A percentile compares a stretch with the other conserved stretches of the same genome.
Conservation (phyloP, 192 early-diverging fungal genomes). For the Allomyces macrogynus region DNA sequence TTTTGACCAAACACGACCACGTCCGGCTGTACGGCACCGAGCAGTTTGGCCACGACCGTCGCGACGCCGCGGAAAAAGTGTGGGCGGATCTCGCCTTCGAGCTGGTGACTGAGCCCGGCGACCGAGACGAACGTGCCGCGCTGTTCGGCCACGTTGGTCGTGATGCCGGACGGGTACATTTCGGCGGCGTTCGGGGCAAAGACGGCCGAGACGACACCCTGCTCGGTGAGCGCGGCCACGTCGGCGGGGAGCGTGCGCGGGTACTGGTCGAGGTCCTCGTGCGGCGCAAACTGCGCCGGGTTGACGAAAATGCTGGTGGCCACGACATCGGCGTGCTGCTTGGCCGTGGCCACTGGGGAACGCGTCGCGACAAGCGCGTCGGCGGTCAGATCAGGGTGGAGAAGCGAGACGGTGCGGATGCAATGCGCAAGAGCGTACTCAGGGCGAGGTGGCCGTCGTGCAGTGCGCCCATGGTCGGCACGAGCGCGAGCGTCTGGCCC, state of each 20-base stretch:
- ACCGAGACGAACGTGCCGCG: conserved; percentile 83
- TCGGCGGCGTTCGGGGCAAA: conserved; percentile 50
- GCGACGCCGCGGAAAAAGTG: conserved; percentile 94
- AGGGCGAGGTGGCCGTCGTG: conserved; percentile 74
- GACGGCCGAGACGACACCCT: conserved; percentile 18
- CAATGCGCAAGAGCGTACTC: conserved; percentile 14
- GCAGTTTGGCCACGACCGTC: conserved; percentile 81
- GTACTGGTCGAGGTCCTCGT: conserved; percentile 78
- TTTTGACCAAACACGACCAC: conserved; percentile 88
- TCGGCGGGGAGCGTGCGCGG: conserved; percentile 69
- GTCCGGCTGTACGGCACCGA: conserved; percentile 72
- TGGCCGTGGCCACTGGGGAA: neutral
- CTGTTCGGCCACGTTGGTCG: conserved; percentile 54
- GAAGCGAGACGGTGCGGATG: neutral
- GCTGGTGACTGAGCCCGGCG: conserved; percentile 65
- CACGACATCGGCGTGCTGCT: conserved; percentile 42
- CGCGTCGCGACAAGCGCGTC: neutral
- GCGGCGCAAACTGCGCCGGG: conserved; percentile 94
- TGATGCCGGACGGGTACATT: conserved; percentile 88
- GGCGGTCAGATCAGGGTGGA: conserved; percentile 4
- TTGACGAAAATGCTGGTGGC: conserved; percentile 90
- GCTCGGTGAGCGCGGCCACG: conserved; percentile 35
- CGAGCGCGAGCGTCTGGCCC: conserved; percentile 59
- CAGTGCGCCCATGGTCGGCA: conserved; percentile 97
- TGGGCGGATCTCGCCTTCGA: conserved; percentile 81